phyloP scores from a whole-genome alignment of 2,329 filamentous ascomycete species.

The Kalmusia sp. region DNA sequence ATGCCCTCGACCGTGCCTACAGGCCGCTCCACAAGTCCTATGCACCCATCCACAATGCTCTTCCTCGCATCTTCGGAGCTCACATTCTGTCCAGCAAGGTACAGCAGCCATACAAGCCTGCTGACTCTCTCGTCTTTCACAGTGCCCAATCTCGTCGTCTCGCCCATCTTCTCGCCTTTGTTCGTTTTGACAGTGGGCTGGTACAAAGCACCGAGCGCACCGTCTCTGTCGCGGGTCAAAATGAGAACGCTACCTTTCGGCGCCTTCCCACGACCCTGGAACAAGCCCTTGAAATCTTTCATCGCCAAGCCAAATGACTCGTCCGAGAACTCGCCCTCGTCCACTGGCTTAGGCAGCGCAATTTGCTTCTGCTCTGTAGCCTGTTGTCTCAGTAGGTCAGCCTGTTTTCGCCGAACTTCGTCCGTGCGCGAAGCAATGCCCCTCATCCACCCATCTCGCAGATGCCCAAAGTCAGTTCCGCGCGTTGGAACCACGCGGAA shows the following conservation, averaged over 20 bases:
- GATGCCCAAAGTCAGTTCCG: constrained; percentile 91
- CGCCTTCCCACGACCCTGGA: constrained; percentile 77
- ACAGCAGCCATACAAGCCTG: constrained; percentile 86
- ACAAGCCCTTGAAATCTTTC: constrained; percentile 79
- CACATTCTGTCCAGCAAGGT: constrained; percentile 84
- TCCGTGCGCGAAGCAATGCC: constrained; percentile 78
- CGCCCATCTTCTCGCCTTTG: constrained; percentile 50
- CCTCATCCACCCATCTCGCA: constrained; percentile 89
- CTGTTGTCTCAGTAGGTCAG: constrained; percentile 50
- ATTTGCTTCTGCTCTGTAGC: constrained; percentile 47
- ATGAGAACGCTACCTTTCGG: constrained; percentile 82
- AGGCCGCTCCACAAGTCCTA: constrained; percentile 86
- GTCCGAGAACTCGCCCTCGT: constrained; percentile 64
- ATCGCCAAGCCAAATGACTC: constrained; percentile 79
- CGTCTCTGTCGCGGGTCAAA: constrained; percentile 70
- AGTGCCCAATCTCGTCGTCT: constrained; percentile 68
- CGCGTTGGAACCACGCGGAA: constrained; percentile 89
- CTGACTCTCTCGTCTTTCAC: constrained; percentile 82
- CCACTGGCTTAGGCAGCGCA: constrained; percentile 38
- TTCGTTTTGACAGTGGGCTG: constrained; percentile 35
- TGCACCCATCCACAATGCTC: constrained; percentile 85
- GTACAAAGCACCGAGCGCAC: constrained; percentile 58
- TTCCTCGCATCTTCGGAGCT: constrained; percentile 82
- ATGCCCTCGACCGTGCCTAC: constrained; percentile 86
- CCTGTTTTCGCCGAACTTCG: constrained; percentile 49